Evolutionary conservation across 2,329 filamentous ascomycete genomes (phyloP).

Genomic region (Rutstroemia sydowiana): DNA sequence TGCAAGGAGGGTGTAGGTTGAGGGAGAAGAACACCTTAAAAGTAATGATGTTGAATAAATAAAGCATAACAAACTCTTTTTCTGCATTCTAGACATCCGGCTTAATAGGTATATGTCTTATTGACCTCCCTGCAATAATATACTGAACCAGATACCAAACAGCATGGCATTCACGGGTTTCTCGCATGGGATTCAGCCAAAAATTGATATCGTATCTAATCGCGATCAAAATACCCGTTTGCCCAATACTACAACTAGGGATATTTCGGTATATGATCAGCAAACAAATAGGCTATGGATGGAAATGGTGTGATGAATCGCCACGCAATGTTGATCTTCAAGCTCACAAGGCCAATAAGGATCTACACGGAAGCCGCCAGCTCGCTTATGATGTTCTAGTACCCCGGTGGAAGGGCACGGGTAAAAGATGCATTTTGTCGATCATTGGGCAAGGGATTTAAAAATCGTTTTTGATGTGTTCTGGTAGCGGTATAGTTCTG

Average conservation of each 20-base stretch:
- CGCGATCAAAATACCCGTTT: neutral
- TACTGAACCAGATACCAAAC: conserved; percentile 11
- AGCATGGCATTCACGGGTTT: neutral
- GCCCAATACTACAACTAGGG: neutral
- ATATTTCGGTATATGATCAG: neutral
- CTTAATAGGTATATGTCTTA: neutral
- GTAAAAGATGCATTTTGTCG: neutral
- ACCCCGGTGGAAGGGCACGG: conserved; percentile 2
- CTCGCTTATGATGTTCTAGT: conserved; percentile 1
- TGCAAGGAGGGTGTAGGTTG: no score
- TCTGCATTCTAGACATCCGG: neutral
- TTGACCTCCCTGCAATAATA: neutral
- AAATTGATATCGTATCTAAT: conserved; percentile 10
- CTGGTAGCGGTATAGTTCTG: no score
- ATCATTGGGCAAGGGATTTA: neutral
- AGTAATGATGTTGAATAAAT: no score
- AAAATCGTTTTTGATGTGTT: no score
- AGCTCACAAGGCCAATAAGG: neutral
- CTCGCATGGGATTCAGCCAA: neutral
- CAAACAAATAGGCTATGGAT: neutral
- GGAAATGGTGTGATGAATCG: conserved; percentile 4
- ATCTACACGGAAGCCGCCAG: conserved; percentile 1
- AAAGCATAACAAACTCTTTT: no score
- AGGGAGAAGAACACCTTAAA: no score
- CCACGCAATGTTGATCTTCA: conserved; percentile 3